These are phyloP conservation scores for Sporobolomyces pararoseus DNA, from an alignment of 768 basidiomycete species.

Conservation along the genomic window DNA sequence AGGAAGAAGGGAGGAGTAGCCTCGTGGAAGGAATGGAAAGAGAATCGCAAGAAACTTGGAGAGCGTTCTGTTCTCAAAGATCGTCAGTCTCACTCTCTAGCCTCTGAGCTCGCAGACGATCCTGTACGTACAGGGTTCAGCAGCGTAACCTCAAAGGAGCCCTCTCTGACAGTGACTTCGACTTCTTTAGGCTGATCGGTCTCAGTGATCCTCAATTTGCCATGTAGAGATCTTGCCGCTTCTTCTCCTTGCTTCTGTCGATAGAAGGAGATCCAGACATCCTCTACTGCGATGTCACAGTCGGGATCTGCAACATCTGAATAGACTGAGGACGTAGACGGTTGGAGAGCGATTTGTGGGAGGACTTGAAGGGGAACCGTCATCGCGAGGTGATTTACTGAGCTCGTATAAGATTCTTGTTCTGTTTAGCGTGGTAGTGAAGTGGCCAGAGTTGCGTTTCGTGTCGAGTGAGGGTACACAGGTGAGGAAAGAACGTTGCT, in stretches of 20 bases:
- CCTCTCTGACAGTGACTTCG: too few species aligned
- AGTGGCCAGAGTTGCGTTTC: too few species aligned
- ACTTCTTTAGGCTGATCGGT: too few species aligned
- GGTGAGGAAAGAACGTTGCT: too few species aligned
- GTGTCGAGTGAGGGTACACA: too few species aligned
- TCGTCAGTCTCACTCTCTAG: too few species aligned
- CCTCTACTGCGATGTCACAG: conserved; percentile 50
- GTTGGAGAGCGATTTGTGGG: conserved; percentile 20
- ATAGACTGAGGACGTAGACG: conserved; percentile 11
- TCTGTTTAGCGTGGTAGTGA: too few species aligned
- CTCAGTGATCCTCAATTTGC: conserved; percentile 59
- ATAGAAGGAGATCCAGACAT: conserved; percentile 74
- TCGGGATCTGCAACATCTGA: conserved; percentile 1
- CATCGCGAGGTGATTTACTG: too few species aligned
- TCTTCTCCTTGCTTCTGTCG: conserved; percentile 45
- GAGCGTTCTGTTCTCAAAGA: conserved; percentile 47
- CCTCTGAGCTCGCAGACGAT: not conserved
- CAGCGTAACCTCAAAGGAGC: too few species aligned
- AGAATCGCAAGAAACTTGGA: conserved; percentile 55
- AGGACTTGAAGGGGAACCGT: too few species aligned
- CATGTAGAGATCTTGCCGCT: conserved; percentile 54
- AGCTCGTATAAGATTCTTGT: too few species aligned
- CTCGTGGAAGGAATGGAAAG: conserved; percentile 56
- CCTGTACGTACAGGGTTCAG: not conserved
- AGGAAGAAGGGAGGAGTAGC: conserved; percentile 54